Base-by-base conservation (phyloP, 2,329 filamentous ascomycete genomes). In the Monosporascus sp. region DNA sequence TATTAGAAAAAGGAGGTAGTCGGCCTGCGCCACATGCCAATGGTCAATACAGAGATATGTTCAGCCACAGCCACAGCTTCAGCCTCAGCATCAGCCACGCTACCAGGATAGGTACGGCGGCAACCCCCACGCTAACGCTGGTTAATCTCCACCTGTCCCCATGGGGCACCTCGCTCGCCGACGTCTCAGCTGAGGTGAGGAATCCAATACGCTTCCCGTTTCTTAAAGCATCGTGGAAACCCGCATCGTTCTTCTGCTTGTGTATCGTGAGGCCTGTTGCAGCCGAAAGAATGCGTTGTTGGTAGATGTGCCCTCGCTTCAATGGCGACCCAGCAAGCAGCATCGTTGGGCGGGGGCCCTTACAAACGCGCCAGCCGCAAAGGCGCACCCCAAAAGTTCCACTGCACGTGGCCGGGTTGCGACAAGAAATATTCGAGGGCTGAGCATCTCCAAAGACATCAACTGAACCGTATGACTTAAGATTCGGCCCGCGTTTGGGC, bases 381-480 rank as follows among this genome's bases (percentile, higher is more conserved):
- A 55, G 75, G 76, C 35, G 78, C 78, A 2, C 72, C 75, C 9
- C 71, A 75, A 24, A 72, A 73, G 52, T 87, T 86, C 61, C 71
- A 75, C 54, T 93, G 89, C 70, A 80, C 83, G 20, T 82, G 86
- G 67, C 80, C 84, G 46, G 85, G 82, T 38, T 94, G 89, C 69
- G 86, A 86, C 59, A 92, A 91, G 77, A 80, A 86, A 54, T 93
- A 93, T 69, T 91, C 88, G 51, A 78, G 89, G 56, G 87, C 88
- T 8, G 89, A 93, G 69, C 89, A 93, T 71, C 77, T 93, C 53
- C 89, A 91, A 71, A 78, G 89, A 49, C 89, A 93, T 71, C 87
- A 92, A 72, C 69, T 93, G 65, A 93, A 93, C 67, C 89, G 88
- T 91, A 78, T 70, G 85, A 37, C 51, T 76, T 35, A 58, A 53